These are phyloP conservation scores for Trichoderma virens DNA, from an alignment of 495 filamentous ascomycete genomes.

Conservation along the genomic window DNA sequence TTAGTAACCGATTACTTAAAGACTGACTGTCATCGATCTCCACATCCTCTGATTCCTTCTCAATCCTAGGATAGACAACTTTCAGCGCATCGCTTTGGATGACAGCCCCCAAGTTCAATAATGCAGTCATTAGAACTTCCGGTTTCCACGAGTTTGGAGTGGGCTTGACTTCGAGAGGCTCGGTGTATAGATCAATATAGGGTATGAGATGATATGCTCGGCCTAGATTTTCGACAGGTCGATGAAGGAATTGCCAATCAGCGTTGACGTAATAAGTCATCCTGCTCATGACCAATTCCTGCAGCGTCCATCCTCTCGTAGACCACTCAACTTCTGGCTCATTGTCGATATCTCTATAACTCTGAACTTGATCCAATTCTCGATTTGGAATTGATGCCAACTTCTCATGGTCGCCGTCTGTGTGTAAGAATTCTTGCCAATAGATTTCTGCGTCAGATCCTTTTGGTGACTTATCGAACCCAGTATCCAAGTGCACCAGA, in stretches of 20 bases:
- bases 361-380: slow-evolving; percentile 10
- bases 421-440: not conserved
- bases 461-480: slow-evolving; percentile 1
- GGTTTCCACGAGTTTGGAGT: not conserved
- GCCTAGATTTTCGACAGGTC: slow-evolving; percentile 32
- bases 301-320: slow-evolving; percentile 40
- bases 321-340: slow-evolving; percentile 28
- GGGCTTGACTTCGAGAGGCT: not conserved
- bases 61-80: not conserved
- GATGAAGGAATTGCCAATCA: slow-evolving; percentile 25
- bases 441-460: not conserved
- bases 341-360: slow-evolving; percentile 18
- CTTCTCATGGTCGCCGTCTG: slow-evolving; percentile 14
- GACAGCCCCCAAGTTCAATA: not conserved
- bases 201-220: slow-evolving; percentile 33
- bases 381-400: slow-evolving; percentile 19
- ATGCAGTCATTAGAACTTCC: not conserved
- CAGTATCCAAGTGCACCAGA: slow-evolving; percentile 38
- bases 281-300: slow-evolving; percentile 43
- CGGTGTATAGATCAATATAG: slow-evolving; percentile 27
- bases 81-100: not conserved
- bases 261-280: slow-evolving; percentile 38
- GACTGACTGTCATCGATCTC: not conserved
- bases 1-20: not conserved
- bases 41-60: not conserved